Evolutionary conservation across 2,329 filamentous ascomycete species (phyloP).

Genomic region (Diaporthe nobilis): DNA sequence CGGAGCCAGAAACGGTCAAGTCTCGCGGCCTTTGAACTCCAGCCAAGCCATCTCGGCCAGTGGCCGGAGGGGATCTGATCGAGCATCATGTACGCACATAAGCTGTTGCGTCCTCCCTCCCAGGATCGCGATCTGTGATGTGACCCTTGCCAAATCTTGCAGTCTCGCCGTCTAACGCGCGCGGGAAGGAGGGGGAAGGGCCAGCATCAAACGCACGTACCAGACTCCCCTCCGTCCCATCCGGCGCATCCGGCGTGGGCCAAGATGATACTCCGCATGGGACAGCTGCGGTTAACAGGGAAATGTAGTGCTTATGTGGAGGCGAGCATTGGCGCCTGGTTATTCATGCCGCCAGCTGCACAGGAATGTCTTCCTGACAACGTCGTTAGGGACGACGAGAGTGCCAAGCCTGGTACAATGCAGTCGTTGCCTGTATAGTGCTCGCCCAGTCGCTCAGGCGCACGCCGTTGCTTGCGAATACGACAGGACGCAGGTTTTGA

Average conservation of each 20-base stretch:
- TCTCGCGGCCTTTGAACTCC: not conserved
- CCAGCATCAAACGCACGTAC: not conserved
- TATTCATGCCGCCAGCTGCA: not conserved
- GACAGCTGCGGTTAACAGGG: not conserved
- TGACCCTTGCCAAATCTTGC: slow-evolving; percentile 8
- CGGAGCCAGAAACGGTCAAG: slow-evolving; percentile 1
- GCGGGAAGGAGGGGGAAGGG: not conserved
- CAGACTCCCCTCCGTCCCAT: not conserved
- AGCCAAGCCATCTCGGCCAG: not conserved
- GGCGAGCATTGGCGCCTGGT: not conserved
- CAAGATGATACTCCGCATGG: not conserved
- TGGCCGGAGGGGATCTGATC: not conserved
- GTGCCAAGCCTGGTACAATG: not conserved
- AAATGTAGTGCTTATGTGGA: slow-evolving; percentile 1
- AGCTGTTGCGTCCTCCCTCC: not conserved
- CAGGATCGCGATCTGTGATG: slow-evolving; percentile 9
- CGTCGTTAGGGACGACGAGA: not conserved
- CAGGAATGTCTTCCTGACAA: not conserved
- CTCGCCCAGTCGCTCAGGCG: not conserved
- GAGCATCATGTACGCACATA: not conserved
- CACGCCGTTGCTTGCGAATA: slow-evolving; percentile 3
- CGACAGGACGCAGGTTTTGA: not conserved
- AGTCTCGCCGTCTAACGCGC: not conserved
- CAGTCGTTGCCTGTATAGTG: not conserved
- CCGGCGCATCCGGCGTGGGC: not conserved